Conservation (phyloP, 2,329 filamentous ascomycete genomes). For the Fonsecaea pedrosoi region DNA sequence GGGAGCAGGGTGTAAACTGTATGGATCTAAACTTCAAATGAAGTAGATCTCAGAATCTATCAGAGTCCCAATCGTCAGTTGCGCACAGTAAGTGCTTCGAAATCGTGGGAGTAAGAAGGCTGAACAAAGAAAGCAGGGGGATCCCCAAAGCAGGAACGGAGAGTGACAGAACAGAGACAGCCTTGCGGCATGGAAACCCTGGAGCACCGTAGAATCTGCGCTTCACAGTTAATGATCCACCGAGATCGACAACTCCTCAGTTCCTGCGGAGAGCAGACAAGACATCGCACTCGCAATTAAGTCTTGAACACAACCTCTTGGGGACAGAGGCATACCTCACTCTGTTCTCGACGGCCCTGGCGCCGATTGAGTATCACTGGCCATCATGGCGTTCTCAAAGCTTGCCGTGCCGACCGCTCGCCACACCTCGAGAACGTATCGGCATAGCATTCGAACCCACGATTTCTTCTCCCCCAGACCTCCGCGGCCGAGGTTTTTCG, state of each 20-base stretch:
- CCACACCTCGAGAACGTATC: conserved; percentile 14
- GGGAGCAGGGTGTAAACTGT: background rate
- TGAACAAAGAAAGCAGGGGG: too few relatives aligned
- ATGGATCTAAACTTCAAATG: background rate
- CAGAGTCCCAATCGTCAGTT: background rate
- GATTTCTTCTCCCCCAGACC: conserved; percentile 33
- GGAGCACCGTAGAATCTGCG: background rate
- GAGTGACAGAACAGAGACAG: background rate
- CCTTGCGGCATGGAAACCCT: background rate
- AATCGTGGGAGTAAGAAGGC: background rate
- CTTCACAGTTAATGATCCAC: background rate
- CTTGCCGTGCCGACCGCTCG: conserved; percentile 11
- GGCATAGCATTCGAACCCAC: background rate
- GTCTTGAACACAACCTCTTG: background rate
- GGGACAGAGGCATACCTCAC: background rate
- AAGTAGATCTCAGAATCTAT: too few relatives aligned
- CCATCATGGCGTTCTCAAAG: conserved; percentile 16
- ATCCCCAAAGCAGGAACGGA: background rate
- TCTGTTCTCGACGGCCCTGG: conserved; percentile 1
- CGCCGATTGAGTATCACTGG: background rate
- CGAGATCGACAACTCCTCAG: conserved; percentile 1
- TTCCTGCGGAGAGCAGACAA: background rate
- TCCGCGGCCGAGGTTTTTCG: conserved; percentile 60
- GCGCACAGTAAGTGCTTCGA: background rate
- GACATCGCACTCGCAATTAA: background rate